Percentiles rank a stretch among this genome's conserved stretches.
Conservation (phyloP, 2,329 filamentous ascomycete species). For the Setomelanomma holmii region DNA sequence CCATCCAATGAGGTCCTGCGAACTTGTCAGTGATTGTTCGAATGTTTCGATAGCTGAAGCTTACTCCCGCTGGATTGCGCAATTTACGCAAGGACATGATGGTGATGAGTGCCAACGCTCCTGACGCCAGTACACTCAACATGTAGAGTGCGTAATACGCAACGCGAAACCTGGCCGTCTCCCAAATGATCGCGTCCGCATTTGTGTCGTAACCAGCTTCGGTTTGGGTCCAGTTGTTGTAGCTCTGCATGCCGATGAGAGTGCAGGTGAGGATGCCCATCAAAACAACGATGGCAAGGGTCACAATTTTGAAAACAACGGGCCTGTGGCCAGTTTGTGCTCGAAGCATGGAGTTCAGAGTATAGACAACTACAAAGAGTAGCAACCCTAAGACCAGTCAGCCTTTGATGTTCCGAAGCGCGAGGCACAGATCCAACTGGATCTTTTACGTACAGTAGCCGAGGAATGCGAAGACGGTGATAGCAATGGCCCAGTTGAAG, state of each 20-base stretch:
- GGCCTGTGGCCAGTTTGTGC: slow-evolving; percentile 19
- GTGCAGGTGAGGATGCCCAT: slow-evolving; percentile 26
- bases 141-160: slow-evolving; percentile 28
- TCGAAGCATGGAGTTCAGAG: slow-evolving; percentile 34
- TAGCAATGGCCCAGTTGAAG: slow-evolving; percentile 21
- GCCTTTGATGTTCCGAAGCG: neutral
- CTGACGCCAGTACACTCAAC: slow-evolving; percentile 21
- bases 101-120: slow-evolving; percentile 17
- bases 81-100: slow-evolving; percentile 24
- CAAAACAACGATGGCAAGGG: slow-evolving; percentile 19
- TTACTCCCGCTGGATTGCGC: slow-evolving; percentile 23
- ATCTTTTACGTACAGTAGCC: neutral
- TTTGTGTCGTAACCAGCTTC: neutral
- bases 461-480: slow-evolving; percentile 25
- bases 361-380: slow-evolving; percentile 30
- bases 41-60: slow-evolving; percentile 5
- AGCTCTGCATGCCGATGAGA: slow-evolving; percentile 18
- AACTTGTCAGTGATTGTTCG: neutral
- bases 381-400: slow-evolving; percentile 12
- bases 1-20: slow-evolving; percentile 27
- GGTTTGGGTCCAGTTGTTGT: slow-evolving; percentile 15
- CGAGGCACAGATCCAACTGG: too few species aligned
- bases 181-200: neutral
- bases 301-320: slow-evolving; percentile 17
- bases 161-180: slow-evolving; percentile 6